phyloP scores from a whole-genome alignment of 2,329 filamentous ascomycete species.

The Xylariaceae sp. region DNA sequence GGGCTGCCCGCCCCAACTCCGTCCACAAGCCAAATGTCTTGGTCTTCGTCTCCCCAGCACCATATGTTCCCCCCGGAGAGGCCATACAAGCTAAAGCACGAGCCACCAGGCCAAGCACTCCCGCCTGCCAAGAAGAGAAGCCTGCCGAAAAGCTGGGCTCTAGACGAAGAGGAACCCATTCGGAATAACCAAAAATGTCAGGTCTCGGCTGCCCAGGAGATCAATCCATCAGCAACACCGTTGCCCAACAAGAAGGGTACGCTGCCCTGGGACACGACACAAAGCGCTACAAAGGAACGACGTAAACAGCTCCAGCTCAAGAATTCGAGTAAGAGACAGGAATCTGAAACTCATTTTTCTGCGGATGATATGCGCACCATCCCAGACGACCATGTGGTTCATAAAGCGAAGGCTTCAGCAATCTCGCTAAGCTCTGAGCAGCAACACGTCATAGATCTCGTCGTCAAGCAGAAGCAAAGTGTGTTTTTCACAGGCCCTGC shows the following conservation, averaged over 20 bases:
- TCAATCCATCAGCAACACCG: constrained; percentile 42
- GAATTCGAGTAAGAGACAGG: constrained; percentile 61
- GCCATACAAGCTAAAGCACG: constrained; percentile 49
- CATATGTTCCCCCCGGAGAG: constrained; percentile 50
- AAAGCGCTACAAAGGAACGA: constrained; percentile 77
- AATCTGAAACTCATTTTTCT: constrained; percentile 47
- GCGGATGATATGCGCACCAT: constrained; percentile 56
- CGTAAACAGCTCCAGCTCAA: constrained; percentile 76
- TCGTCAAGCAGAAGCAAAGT: constrained; percentile 79
- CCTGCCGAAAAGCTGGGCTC: constrained; percentile 60
- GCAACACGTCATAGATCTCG: constrained; percentile 79
- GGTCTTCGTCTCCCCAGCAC: constrained; percentile 71
- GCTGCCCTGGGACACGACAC: constrained; percentile 73
- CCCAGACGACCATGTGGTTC: constrained; percentile 38
- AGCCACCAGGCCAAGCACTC: constrained; percentile 43
- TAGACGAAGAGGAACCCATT: constrained; percentile 39
- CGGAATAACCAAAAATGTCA: constrained; percentile 34
- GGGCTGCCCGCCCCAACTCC: constrained; percentile 22
- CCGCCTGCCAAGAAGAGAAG: constrained; percentile 63
- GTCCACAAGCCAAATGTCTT: constrained; percentile 58
- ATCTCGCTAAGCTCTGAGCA: constrained; percentile 88
- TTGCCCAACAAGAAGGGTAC: constrained; percentile 43
- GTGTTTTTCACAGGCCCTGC: constrained; percentile 98
- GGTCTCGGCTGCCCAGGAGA: constrained; percentile 26
- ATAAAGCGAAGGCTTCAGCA: constrained; percentile 50